phyloP scores from a whole-genome alignment of 2,329 filamentous ascomycete genomes.

The Xylaria sp. region DNA sequence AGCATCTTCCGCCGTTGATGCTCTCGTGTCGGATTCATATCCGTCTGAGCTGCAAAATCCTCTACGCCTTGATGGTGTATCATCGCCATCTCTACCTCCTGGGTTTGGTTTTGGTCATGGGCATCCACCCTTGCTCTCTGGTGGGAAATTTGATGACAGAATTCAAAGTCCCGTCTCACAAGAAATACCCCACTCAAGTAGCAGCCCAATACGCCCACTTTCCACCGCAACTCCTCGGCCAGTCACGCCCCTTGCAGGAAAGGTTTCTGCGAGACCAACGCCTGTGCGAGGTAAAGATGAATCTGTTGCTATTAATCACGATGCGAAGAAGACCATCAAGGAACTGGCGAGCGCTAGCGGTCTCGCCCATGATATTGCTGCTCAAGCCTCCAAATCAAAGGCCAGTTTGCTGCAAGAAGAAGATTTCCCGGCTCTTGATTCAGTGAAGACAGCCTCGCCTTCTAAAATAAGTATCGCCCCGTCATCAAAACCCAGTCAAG shows the following conservation, averaged over 20 bases:
- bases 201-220: constrained; percentile 27
- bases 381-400: constrained; percentile 53
- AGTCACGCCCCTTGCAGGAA: constrained; percentile 46
- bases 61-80: constrained; percentile 38
- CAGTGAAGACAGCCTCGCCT: constrained; percentile 53
- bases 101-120: constrained; percentile 55
- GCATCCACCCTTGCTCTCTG: constrained; percentile 47
- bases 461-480: constrained; percentile 48
- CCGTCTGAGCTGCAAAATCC: constrained; percentile 45
- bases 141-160: constrained; percentile 38
- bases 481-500: constrained; percentile 46
- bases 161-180: constrained; percentile 39
- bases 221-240: constrained; percentile 46
- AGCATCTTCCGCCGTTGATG: constrained; percentile 71
- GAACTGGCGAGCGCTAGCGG: constrained; percentile 57
- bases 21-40: constrained; percentile 69
- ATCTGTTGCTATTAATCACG: constrained; percentile 33
- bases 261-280: constrained; percentile 45
- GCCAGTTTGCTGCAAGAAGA: constrained; percentile 63
- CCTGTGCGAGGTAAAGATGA: constrained; percentile 38
- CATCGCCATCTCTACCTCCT: constrained; percentile 57
- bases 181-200: constrained; percentile 34
- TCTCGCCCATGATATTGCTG: constrained; percentile 58
- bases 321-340: constrained; percentile 58
- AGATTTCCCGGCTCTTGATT: constrained; percentile 69